These are phyloP conservation scores for Celoporthe dispersa DNA, from an alignment of 2,329 filamentous ascomycete species.

Conservation along the genomic window DNA sequence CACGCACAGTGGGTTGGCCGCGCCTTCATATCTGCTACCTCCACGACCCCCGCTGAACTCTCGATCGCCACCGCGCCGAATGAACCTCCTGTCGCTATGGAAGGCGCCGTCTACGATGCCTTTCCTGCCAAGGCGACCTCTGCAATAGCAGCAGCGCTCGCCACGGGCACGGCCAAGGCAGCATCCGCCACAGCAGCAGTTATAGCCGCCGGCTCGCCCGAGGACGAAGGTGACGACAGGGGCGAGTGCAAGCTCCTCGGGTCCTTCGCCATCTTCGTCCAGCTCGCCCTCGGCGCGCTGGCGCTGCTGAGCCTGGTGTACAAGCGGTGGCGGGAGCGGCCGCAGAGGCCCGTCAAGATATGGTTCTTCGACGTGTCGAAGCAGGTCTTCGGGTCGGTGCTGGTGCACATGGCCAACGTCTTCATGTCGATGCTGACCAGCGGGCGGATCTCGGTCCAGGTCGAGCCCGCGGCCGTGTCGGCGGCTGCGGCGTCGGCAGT, in stretches of 20 bases:
- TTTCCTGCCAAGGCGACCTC: slow-evolving; percentile 11
- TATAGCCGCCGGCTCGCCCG: slow-evolving; percentile 14
- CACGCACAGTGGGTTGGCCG: slow-evolving; percentile 14
- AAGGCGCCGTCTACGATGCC: slow-evolving; percentile 15
- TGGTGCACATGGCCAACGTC: slow-evolving; percentile 91
- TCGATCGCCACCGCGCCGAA: slow-evolving; percentile 27
- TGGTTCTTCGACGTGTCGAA: slow-evolving; percentile 99
- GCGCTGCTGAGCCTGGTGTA: slow-evolving; percentile 86
- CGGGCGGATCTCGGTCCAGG: slow-evolving; percentile 74
- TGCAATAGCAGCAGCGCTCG: slow-evolving; percentile 16
- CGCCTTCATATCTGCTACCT: slow-evolving; percentile 12
- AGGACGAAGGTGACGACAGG: slow-evolving; percentile 49
- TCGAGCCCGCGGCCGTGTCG: slow-evolving; percentile 50
- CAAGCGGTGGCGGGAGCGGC: slow-evolving; percentile 90
- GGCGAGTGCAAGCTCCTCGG: slow-evolving; percentile 89
- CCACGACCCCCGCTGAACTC: slow-evolving; percentile 18
- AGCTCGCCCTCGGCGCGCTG: slow-evolving; percentile 81
- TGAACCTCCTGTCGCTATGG: slow-evolving; percentile 11
- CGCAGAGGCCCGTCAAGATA: slow-evolving; percentile 90
- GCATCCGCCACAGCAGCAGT: slow-evolving; percentile 15
- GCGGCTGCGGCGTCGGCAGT: slow-evolving; percentile 36
- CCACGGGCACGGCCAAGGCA: slow-evolving; percentile 9
- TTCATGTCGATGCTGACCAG: slow-evolving; percentile 96
- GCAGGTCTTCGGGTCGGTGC: slow-evolving; percentile 90
- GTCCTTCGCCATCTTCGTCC: slow-evolving; percentile 87